Conservation (phyloP, 129 eudicot species). For the Flaveria robusta region DNA sequence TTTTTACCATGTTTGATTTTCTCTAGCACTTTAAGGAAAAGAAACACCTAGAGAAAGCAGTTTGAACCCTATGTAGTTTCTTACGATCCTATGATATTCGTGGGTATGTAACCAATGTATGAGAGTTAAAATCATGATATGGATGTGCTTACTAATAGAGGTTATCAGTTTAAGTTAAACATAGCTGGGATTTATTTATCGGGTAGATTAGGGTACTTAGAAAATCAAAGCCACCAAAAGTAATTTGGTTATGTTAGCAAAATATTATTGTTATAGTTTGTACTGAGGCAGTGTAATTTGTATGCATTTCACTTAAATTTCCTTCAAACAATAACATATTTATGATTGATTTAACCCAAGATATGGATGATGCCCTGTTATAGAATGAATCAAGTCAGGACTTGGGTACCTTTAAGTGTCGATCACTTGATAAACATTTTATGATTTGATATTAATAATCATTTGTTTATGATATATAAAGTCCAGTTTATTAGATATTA, state of each 20-base stretch:
- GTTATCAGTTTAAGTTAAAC: no score
- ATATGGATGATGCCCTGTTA: not conserved
- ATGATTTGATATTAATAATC: not conserved
- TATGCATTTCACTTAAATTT: not conserved
- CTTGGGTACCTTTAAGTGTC: not conserved
- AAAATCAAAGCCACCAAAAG: not conserved
- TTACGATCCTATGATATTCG: not conserved
- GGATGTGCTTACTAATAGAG: not conserved
- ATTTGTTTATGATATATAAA: not conserved
- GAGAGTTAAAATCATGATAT: not conserved
- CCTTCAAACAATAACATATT: not conserved
- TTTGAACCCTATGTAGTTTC: no score
- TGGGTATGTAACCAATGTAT: not conserved
- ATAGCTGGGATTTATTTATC: no score
- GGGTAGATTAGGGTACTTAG: no score
- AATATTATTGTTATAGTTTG: not conserved
- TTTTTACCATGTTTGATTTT: conserved; percentile 3
- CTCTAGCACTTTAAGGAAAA: not conserved
- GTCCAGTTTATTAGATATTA: no score
- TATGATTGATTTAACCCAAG: not conserved
- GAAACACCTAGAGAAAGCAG: not conserved
- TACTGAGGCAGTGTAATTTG: not conserved
- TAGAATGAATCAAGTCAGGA: not conserved
- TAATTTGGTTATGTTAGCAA: not conserved
- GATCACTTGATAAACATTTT: not conserved